Base-by-base conservation (phyloP, 345 rosid species). In the Lumnitzera littorea region DNA sequence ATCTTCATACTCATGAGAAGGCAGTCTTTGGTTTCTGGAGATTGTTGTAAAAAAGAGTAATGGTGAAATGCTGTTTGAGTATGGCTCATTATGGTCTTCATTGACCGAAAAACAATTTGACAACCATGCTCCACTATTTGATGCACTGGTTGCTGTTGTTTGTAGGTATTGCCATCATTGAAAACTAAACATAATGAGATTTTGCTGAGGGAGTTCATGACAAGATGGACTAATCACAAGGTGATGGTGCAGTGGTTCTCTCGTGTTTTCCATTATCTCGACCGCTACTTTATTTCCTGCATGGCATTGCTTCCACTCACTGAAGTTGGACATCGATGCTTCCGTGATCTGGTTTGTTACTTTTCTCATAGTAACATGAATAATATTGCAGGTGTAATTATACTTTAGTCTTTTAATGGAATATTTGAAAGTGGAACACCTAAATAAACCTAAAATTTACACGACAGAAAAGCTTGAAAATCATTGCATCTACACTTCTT, bases 231-330 rank as follows among this genome's bases (percentile, higher is more conserved):
- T 6, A 74, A 78, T 59, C 77, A 78, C 69, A 76, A 76, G 67
- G 73, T 76, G 47, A 74, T 84, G 89, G 79, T 75, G 58, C 63
- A 76, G 70, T 78, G 84, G 84, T 74, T 84, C 58, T 75, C 75
- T 27, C 75, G 78, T 50, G 73, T 81, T 69, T 84, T 84, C 66
- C 55, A 74, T 62, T 81, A 76, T 62, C 82, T 84, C 29, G 80
- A 81, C 48, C 77, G 86, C 16, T 74, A 68, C 65, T 78, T 74
- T 51, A 64, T 78, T 58, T 65, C 72, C 15, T 75, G 80, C 55
- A 56, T 66, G 51, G 53, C 60, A 47, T 59, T 74, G 41, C 79
- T 78, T 61, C 54, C 78, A 12, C 82, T 84, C 24, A 74, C 58
- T 58, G 79, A 80, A 71, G 72, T 72, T 69, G 82, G 78, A 25